Base-by-base conservation (phyloP, 169 alveolate species). In the Plasmodium yoelii region DNA sequence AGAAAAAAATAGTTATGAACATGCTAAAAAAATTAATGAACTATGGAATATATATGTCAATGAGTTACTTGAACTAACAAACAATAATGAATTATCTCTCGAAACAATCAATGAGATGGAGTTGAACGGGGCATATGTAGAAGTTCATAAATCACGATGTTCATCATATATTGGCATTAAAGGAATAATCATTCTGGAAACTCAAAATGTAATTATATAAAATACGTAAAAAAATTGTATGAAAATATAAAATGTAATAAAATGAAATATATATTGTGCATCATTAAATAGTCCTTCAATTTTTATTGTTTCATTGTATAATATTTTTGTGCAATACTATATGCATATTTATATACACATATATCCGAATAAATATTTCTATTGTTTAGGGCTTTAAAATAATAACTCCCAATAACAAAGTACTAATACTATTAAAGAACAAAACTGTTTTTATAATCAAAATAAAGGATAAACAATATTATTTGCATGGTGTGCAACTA, bases 91-190 rank as follows among this genome's bases (percentile, higher is more conserved):
- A 51, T 47, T 86, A 64, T 19, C 56, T 42, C 39, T 49, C 59
- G 73, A 59, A 24, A 60, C 87, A 51, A 86, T 86, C 34, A 69
- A 86, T 86, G 91, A 86, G 3, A 56, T 86, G 74, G 91, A 86
- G 19, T 60, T 86, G 42, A 86, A 86, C 51, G 91, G 91, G n/a
- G 91, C 91, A 7, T 49, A 70, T 22, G 26, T 86, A 19, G 91
- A 86, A 86, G 60, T 86, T 39, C 91, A 86, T 44, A 86, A 86
- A 47, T 86, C 91, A 5, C 87, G 87, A 9, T 86, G 91, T 10
- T 28, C 91, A 0, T 44, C 91, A 15, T 86, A 86, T 59, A 51
- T 86, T n/a, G 91, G 91, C 22, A 56, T 69, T 61, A 70, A 71
- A 61, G 91, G 91, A 63, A 86, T 86, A 57, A 60, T 86, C 8